Conservation (phyloP, 208 protist species). For the Leishmania tarentolae region DNA sequence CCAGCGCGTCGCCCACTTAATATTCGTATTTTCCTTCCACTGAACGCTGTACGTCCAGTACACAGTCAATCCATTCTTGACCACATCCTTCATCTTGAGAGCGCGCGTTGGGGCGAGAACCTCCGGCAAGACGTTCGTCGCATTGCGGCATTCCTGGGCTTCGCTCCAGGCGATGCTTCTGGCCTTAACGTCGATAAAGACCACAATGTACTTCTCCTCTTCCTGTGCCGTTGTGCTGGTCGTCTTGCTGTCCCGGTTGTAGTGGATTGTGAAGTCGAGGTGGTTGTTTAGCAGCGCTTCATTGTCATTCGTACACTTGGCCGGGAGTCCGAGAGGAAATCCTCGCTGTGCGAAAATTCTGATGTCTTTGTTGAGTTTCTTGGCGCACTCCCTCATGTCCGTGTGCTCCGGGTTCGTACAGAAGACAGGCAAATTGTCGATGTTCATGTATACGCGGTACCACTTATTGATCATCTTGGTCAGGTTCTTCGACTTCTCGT, state of each 20-base stretch:
- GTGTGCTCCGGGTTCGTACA: slow-evolving; percentile 19
- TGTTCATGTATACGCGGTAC: slow-evolving; percentile 85
- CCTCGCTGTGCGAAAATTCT: slow-evolving; percentile 53
- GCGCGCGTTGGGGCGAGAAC: neutral
- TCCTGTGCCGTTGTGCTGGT: neutral
- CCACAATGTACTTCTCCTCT: slow-evolving; percentile 61
- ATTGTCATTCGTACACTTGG: slow-evolving; percentile 27
- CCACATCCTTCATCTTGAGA: slow-evolving; percentile 42
- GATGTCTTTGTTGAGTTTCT: slow-evolving; percentile 29
- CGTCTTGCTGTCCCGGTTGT: slow-evolving; percentile 44
- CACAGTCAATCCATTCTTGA: slow-evolving; percentile 21
- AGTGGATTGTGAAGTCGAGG: slow-evolving; percentile 75
- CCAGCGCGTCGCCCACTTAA: slow-evolving; percentile 97
- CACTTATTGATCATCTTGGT: slow-evolving; percentile 63
- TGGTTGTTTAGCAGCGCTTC: slow-evolving; percentile 78
- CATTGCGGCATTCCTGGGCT: slow-evolving; percentile 14
- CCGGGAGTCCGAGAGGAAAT: slow-evolving; percentile 68
- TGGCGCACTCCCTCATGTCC: slow-evolving; percentile 19
- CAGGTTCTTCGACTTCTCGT: slow-evolving; percentile 24
- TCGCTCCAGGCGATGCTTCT: slow-evolving; percentile 43
- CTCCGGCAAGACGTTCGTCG: neutral
- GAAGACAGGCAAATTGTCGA: slow-evolving; percentile 85
- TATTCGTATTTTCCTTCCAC: slow-evolving; percentile 58
- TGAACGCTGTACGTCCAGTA: slow-evolving; percentile 90
- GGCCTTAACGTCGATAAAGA: slow-evolving; percentile 62